Evolutionary conservation across 352 stramenopile species (phyloP).

Genomic region (Phytopythium sindhum): DNA sequence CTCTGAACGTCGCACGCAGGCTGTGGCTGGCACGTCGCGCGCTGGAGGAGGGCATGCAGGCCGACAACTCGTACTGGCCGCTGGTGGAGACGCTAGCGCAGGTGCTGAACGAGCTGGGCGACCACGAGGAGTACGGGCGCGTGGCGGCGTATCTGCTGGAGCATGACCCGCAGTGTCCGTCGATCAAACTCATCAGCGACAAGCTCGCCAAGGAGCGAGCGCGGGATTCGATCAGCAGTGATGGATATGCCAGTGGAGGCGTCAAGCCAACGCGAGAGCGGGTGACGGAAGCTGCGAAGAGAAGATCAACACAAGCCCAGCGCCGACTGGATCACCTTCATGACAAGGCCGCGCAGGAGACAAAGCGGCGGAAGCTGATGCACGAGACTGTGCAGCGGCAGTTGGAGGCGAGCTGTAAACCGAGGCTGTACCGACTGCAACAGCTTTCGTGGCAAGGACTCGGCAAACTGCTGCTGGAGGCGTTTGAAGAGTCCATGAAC

Average conservation of each 20-base stretch:
- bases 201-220: conserved; percentile 5
- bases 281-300: not conserved
- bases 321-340: conserved; percentile 25
- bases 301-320: not conserved
- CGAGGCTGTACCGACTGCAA: conserved; percentile 38
- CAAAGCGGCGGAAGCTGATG: conserved; percentile 33
- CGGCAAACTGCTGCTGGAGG: conserved; percentile 57
- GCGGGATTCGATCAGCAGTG: not conserved
- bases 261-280: not conserved
- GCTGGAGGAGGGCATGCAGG: conserved; percentile 54
- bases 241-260: not conserved
- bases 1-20: conserved; percentile 8
- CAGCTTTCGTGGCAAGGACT: conserved; percentile 45
- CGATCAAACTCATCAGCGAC: conserved; percentile 25
- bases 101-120: conserved; percentile 53
- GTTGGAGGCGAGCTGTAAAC: conserved; percentile 11
- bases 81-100: conserved; percentile 52
- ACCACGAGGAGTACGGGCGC: conserved; percentile 41
- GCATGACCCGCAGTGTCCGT: conserved; percentile 41
- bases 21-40: conserved; percentile 56
- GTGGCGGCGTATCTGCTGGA: conserved; percentile 41
- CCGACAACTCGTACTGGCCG: conserved; percentile 64
- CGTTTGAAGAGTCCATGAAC: conserved; percentile 47
- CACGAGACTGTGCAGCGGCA: conserved; percentile 15
- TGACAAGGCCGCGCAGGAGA: conserved; percentile 8